These are phyloP conservation scores for Beta lomatogona DNA, from an alignment of 179 eudicot genomes.

Conservation along the genomic window DNA sequence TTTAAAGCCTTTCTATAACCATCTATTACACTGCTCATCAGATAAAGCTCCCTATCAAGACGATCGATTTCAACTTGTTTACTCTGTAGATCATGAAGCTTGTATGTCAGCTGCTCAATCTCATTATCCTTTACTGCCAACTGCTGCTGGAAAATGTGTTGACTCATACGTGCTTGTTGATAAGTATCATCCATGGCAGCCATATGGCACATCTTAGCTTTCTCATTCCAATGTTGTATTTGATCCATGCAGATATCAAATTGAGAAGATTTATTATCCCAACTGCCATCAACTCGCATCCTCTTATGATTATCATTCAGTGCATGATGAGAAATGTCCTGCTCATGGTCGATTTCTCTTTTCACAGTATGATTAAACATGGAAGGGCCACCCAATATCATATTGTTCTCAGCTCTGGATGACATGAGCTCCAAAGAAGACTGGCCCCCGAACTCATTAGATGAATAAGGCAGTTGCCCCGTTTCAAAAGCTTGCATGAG, in stretches of 20 bases:
- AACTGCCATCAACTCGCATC: conserved; percentile 51
- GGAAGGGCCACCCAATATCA: conserved; percentile 36
- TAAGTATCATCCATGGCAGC: conserved; percentile 39
- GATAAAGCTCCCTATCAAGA: conserved; percentile 65
- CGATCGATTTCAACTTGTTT: conserved; percentile 50
- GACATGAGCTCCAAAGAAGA: conserved; percentile 48
- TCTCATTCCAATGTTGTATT: conserved; percentile 44
- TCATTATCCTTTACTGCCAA: conserved; percentile 43
- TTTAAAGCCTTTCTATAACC: conserved; percentile 79
- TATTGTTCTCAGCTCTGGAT: conserved; percentile 42
- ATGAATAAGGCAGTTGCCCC: conserved; percentile 42
- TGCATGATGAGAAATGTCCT: conserved; percentile 40
- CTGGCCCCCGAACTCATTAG: conserved; percentile 43
- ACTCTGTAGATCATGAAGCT: conserved; percentile 51
- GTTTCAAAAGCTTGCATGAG: conserved; percentile 58
- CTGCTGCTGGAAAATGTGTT: conserved; percentile 41
- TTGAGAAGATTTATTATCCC: conserved; percentile 47
- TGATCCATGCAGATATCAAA: conserved; percentile 55
- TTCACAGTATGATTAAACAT: conserved; percentile 40
- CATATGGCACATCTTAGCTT: conserved; percentile 44
- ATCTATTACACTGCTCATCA: conserved; percentile 65
- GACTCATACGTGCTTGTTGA: conserved; percentile 35
- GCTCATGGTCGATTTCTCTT: conserved; percentile 46
- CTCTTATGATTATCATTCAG: conserved; percentile 47
- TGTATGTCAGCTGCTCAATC: conserved; percentile 48